These are phyloP conservation scores for Sclerotinia minor DNA, from an alignment of 2,329 filamentous ascomycete species.

Conservation along the genomic window DNA sequence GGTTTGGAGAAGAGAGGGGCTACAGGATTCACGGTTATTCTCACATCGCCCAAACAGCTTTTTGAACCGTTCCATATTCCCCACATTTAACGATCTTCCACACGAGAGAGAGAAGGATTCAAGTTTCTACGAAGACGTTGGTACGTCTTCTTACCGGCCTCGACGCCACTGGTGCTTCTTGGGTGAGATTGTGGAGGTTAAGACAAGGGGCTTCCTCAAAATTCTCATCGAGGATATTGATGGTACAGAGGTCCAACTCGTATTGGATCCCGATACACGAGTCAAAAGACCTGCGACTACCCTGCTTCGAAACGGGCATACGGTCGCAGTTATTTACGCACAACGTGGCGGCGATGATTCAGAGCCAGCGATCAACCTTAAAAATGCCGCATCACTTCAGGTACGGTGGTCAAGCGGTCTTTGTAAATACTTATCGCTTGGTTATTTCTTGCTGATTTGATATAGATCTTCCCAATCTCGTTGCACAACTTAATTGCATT, in stretches of 20 bases:
- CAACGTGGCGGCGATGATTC: neutral
- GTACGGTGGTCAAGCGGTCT: neutral
- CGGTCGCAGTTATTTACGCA: neutral
- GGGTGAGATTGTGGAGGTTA: neutral
- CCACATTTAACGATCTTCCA: neutral
- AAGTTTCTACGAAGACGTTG: neutral
- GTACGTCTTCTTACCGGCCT: neutral
- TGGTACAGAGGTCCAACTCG: neutral
- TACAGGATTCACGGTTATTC: neutral
- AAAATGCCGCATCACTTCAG: neutral
- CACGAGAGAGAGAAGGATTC: neutral
- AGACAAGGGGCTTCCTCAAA: too few relatives aligned
- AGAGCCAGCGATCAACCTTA: neutral
- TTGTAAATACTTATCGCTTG: neutral
- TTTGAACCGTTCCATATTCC: neutral
- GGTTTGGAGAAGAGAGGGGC: neutral
- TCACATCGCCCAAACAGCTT: neutral
- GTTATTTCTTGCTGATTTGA: neutral
- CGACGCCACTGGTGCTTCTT: slow-evolving; percentile 6
- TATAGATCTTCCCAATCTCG: neutral
- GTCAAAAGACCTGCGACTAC: neutral
- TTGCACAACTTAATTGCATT: neutral
- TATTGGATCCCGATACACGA: neutral
- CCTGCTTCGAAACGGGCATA: neutral
- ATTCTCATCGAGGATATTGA: neutral